phyloP scores from a whole-genome alignment of 2,329 filamentous ascomycete species.

The Talaromyces islandicus region DNA sequence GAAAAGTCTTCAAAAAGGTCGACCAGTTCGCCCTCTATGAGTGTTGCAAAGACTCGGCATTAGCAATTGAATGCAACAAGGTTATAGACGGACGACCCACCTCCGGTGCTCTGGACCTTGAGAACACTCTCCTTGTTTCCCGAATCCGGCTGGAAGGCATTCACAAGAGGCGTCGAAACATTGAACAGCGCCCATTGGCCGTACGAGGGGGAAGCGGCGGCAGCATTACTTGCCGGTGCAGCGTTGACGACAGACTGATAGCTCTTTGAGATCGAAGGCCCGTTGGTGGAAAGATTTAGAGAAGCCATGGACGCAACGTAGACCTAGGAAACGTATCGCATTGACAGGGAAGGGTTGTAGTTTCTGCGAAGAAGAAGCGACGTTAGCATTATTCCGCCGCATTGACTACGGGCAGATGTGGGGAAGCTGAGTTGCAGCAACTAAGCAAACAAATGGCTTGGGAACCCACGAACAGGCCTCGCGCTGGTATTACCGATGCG shows the following conservation, averaged over 20 bases:
- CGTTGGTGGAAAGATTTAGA: constrained; percentile 72
- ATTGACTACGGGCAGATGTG: not conserved
- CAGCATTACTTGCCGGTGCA: constrained; percentile 49
- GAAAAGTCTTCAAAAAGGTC: constrained; percentile 94
- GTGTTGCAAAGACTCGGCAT: not conserved
- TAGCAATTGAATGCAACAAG: not conserved
- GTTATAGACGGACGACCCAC: constrained; percentile 43
- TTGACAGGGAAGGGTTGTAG: not conserved
- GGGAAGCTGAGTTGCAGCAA: not conserved
- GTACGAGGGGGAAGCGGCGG: constrained; percentile 68
- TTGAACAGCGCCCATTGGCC: constrained; percentile 92
- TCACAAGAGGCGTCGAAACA: constrained; percentile 85
- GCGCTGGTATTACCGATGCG: not conserved
- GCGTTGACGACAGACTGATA: constrained; percentile 64
- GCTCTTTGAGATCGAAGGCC: constrained; percentile 72
- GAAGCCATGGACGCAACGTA: constrained; percentile 57
- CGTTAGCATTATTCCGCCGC: not conserved
- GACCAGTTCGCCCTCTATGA: constrained; percentile 75
- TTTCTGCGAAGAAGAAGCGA: not conserved
- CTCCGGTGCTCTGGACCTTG: constrained; percentile 88
- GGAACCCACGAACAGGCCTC: not conserved
- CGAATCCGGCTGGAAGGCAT: constrained; percentile 79
- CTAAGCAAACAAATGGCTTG: not conserved
- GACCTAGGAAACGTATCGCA: constrained; percentile 6
- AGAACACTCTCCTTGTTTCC: constrained; percentile 86